Evolutionary conservation across 352 stramenopile genomes (phyloP).

Genomic region (Lagenidium sp.): DNA sequence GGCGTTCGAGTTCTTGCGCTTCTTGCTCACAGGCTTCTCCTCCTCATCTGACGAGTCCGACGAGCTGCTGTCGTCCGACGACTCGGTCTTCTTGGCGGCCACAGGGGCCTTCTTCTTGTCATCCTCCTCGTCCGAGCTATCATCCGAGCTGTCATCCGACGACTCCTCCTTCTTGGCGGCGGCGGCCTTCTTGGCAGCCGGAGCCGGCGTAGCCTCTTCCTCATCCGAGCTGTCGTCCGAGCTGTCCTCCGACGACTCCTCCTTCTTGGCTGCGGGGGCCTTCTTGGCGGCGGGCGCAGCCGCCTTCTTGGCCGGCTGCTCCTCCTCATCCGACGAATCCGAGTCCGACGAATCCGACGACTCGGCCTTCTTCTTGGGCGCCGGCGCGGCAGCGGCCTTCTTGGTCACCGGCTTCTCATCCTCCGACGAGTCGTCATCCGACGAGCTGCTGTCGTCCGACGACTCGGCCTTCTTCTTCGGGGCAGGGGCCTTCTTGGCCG

Average conservation of each 20-base stretch:
- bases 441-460: slow-evolving; percentile 18
- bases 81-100: slow-evolving; percentile 24
- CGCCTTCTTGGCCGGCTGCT: slow-evolving; percentile 24
- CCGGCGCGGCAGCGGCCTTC: slow-evolving; percentile 11
- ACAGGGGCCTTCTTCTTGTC: slow-evolving; percentile 21
- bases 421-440: slow-evolving; percentile 16
- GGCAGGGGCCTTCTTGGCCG: slow-evolving; percentile 19
- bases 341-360: slow-evolving; percentile 12
- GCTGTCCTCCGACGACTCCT: slow-evolving; percentile 38
- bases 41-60: slow-evolving; percentile 38
- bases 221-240: slow-evolving; percentile 35
- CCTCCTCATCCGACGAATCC: slow-evolving; percentile 17
- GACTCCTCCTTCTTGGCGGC: slow-evolving; percentile 30
- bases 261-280: slow-evolving; percentile 24
- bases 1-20: slow-evolving; percentile 5
- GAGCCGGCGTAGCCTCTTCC: slow-evolving; percentile 13
- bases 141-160: slow-evolving; percentile 55
- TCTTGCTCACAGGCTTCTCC: slow-evolving; percentile 23
- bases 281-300: slow-evolving; percentile 17
- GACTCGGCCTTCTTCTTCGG: slow-evolving; percentile 16
- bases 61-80: slow-evolving; percentile 17
- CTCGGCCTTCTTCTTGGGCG: slow-evolving; percentile 15
- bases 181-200: slow-evolving; percentile 16
- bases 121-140: slow-evolving; percentile 17
- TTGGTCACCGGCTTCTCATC: slow-evolving; percentile 22